phyloP scores from a whole-genome alignment of 371 early-diverging fungal species.

The Mortierella sp. region DNA sequence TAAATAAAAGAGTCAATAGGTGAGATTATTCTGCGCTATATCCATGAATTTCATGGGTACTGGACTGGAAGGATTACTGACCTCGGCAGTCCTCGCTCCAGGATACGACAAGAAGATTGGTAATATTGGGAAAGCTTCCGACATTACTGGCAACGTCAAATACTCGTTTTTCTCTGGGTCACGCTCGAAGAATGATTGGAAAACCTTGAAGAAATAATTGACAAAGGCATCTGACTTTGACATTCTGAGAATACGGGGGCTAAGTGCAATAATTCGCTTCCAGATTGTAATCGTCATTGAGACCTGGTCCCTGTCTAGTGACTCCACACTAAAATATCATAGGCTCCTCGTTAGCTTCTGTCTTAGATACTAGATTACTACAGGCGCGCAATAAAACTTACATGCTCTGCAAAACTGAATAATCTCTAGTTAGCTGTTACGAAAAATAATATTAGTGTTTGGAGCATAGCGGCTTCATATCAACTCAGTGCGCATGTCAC shows the following conservation, averaged over 20 bases:
- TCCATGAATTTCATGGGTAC: too few relatives aligned
- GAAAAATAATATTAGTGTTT: not conserved
- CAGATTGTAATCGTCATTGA: conserved; percentile 55
- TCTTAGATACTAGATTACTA: not conserved
- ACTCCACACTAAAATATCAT: conserved; percentile 41
- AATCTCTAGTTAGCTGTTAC: conserved; percentile 52
- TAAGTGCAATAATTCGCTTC: conserved; percentile 61
- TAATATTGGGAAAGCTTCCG: conserved; percentile 48
- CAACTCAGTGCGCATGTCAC: not conserved
- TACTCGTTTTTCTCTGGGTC: conserved; percentile 36
- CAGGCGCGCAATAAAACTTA: conserved; percentile 33
- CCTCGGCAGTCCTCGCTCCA: conserved; percentile 36
- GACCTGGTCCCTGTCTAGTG: conserved; percentile 39
- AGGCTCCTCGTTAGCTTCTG: not conserved
- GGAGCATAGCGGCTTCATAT: not conserved
- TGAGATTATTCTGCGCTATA: not conserved
- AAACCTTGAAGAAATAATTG: conserved; percentile 42
- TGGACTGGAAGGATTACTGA: not conserved
- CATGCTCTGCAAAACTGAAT: conserved; percentile 58
- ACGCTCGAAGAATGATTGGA: conserved; percentile 52
- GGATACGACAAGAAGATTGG: conserved; percentile 42
- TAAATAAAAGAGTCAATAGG: not conserved
- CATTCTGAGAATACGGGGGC: conserved; percentile 61
- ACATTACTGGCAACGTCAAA: conserved; percentile 40
- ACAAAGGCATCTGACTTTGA: conserved; percentile 52